Conservation (phyloP, 2,329 filamentous ascomycete genomes). For the Knoxdaviesia proteae region DNA sequence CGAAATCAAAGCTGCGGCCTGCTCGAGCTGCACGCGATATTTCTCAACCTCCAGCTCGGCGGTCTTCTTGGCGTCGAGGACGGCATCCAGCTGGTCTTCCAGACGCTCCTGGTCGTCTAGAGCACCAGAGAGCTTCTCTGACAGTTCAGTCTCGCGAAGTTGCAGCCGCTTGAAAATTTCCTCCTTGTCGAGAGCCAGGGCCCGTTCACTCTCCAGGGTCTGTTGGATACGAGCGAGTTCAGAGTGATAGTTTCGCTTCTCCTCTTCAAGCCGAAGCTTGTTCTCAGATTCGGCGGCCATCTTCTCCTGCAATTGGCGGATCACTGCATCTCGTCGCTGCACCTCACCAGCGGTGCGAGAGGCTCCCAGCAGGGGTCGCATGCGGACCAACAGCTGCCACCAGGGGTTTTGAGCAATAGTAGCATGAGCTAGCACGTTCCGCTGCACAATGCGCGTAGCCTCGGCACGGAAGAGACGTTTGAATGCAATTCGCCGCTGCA, state of each 20-base stretch:
- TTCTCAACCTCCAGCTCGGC: constrained; percentile 69
- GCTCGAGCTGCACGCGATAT: constrained; percentile 66
- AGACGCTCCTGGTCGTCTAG: constrained; percentile 86
- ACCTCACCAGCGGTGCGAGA: constrained; percentile 85
- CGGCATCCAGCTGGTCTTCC: constrained; percentile 77
- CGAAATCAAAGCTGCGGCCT: constrained; percentile 71
- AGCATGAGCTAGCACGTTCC: constrained; percentile 82
- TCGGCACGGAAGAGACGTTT: constrained; percentile 90
- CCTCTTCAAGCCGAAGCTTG: constrained; percentile 69
- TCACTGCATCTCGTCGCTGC: constrained; percentile 86
- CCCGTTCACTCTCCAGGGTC: constrained; percentile 83
- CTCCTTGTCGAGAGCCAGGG: constrained; percentile 92
- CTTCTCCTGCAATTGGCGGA: constrained; percentile 66
- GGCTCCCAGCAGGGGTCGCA: constrained; percentile 85
- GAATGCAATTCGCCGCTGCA: constrained; percentile 68
- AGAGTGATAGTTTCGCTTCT: constrained; percentile 64
- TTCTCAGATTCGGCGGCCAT: constrained; percentile 58
- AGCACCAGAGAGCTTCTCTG: constrained; percentile 78
- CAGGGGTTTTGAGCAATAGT: constrained; percentile 82
- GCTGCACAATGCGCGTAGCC: constrained; percentile 82
- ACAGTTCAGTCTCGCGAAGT: constrained; percentile 72
- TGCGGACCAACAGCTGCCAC: constrained; percentile 89
- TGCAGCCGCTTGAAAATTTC: constrained; percentile 97
- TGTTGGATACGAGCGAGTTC: constrained; percentile 85
- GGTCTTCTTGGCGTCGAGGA: constrained; percentile 74